These are phyloP conservation scores for Corynascus novoguineensis DNA, from an alignment of 495 filamentous ascomycete species.

Conservation along the genomic window DNA sequence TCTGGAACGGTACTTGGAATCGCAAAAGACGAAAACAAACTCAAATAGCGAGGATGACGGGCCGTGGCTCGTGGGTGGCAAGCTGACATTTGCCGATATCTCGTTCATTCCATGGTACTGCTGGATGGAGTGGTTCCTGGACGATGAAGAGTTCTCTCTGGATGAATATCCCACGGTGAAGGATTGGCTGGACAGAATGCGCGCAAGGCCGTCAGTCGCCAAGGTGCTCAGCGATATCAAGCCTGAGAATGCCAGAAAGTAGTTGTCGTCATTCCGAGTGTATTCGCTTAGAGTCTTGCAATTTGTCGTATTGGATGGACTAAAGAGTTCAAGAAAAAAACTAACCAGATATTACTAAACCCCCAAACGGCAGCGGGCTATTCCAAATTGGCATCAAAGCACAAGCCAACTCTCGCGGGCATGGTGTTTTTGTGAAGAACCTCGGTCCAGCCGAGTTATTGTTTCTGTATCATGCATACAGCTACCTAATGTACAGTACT, in stretches of 20 bases:
- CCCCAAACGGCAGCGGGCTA: no score
- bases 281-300: no score
- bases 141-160: neutral
- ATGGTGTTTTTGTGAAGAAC: no score
- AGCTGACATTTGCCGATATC: slow-evolving; percentile 53
- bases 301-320: no score
- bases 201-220: neutral
- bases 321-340: no score
- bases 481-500: no score
- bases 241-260: neutral
- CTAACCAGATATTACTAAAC: no score
- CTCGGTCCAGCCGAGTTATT: no score
- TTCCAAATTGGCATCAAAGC: no score
- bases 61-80: slow-evolving; percentile 51
- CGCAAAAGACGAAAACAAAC: slow-evolving; percentile 23
- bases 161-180: neutral
- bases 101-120: slow-evolving; percentile 53
- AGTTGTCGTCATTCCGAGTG: no score
- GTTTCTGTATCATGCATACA: no score
- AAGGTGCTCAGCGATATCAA: neutral
- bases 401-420: no score
- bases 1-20: slow-evolving; percentile 47
- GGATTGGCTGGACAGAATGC: neutral
- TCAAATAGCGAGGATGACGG: slow-evolving; percentile 28
- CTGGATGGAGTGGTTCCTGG: neutral